These are phyloP conservation scores for Inga oerstediana DNA, from an alignment of 306 rosid species.

Conservation along the genomic window DNA sequence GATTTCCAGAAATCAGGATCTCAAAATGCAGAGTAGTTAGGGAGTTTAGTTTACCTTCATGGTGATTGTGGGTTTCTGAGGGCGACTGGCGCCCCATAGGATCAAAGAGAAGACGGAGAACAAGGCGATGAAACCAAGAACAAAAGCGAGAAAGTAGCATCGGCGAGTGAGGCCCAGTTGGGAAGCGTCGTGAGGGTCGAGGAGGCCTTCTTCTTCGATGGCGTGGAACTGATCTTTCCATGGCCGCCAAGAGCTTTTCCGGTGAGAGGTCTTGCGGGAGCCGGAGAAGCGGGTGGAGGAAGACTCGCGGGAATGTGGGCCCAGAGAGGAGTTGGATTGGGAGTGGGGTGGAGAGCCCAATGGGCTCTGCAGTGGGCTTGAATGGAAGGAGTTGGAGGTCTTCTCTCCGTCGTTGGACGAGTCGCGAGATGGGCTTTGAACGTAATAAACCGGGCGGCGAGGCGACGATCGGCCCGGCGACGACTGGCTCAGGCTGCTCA, in stretches of 20 bases:
- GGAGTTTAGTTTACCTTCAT: slow-evolving; percentile 54
- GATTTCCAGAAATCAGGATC: not conserved
- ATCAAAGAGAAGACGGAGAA: slow-evolving; percentile 74
- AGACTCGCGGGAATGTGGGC: slow-evolving; percentile 87
- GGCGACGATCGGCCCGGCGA: slow-evolving; percentile 80
- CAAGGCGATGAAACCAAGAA: slow-evolving; percentile 48
- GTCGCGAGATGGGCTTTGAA: slow-evolving; percentile 86
- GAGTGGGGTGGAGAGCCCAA: slow-evolving; percentile 95
- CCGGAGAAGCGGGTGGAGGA: slow-evolving; percentile 87
- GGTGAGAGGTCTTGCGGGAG: slow-evolving; percentile 48
- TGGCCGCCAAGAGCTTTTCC: slow-evolving; percentile 54
- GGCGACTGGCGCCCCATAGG: slow-evolving; percentile 85
- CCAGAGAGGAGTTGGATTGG: slow-evolving; percentile 86
- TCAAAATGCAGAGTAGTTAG: too few species aligned
- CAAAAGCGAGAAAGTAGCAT: slow-evolving; percentile 61
- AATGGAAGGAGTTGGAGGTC: slow-evolving; percentile 82
- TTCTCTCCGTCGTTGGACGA: slow-evolving; percentile 82
- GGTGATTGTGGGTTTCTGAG: slow-evolving; percentile 68
- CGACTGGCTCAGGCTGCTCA: slow-evolving; percentile 75
- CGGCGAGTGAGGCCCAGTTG: slow-evolving; percentile 50
- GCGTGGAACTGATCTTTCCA: slow-evolving; percentile 72
- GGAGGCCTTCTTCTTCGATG: slow-evolving; percentile 88
- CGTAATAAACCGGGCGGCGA: slow-evolving; percentile 69
- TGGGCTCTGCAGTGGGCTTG: slow-evolving; percentile 81
- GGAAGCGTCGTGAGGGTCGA: slow-evolving; percentile 39